Conservation (phyloP, 345 rosid genomes). For the Camelina neglecta region DNA sequence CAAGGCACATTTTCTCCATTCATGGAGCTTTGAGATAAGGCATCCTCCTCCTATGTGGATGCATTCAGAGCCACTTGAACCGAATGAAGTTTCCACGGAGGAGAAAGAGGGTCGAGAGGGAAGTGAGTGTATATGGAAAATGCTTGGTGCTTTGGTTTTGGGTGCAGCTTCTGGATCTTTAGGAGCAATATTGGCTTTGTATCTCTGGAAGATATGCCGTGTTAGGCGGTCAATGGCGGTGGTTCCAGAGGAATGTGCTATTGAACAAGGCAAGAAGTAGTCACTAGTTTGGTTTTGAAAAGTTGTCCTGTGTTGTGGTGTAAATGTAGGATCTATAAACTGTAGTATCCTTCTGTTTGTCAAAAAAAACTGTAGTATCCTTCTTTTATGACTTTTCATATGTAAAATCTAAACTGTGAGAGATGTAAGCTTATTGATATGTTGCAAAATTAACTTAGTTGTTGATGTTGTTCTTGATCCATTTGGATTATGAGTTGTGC, state of each 20-base stretch:
- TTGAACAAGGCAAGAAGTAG: conserved; percentile 61
- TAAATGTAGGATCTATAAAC: conserved; percentile 53
- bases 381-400: conserved; percentile 40
- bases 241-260: conserved; percentile 63
- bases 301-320: conserved; percentile 49
- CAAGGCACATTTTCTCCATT: conserved; percentile 57
- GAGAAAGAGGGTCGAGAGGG: conserved; percentile 1
- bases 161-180: conserved; percentile 72
- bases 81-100: conserved; percentile 34
- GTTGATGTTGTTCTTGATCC: conserved; percentile 1
- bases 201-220: conserved; percentile 67
- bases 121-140: conserved; percentile 56
- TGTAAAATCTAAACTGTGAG: conserved; percentile 43
- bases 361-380: neutral
- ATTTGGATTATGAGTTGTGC: neutral
- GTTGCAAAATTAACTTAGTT: conserved; percentile 9
- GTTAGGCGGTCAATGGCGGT: conserved; percentile 67
- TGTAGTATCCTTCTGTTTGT: neutral
- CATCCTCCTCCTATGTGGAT: conserved; percentile 61
- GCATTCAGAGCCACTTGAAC: conserved; percentile 79
- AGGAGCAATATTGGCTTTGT: conserved; percentile 58
- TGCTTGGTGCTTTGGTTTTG: conserved; percentile 59
- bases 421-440: conserved; percentile 29
- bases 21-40: conserved; percentile 69
- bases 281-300: conserved; percentile 23